Evolutionary conservation across 345 rosid species (phyloP), one percentile per base, ranked within the genome.

Genomic region (Salix brachista): DNA sequence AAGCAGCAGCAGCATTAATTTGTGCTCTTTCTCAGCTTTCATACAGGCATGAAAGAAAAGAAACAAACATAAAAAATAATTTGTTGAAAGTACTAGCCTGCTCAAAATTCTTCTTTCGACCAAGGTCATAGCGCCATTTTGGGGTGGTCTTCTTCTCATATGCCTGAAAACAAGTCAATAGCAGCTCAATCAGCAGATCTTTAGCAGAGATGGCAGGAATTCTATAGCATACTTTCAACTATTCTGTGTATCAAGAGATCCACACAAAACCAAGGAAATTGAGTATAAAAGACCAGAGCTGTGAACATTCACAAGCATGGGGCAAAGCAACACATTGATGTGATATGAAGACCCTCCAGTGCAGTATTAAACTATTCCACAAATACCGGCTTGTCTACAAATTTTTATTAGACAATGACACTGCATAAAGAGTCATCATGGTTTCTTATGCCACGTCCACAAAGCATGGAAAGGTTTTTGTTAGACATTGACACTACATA

Each of bases 61-160:
- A 52, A 48, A 75, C 8, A 72, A 69, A 16, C 9, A 36, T 67
- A 46, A 60, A 79, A 60, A 44, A 34, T 28, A 69, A 67, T 75
- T 28, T 18, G 52, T 44, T 67, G 14, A 70, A 68, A 44, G 26
- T 48, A 46, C 83, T 73, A 54, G 90, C 99, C 95, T 96, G 99
- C 79, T 92, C 98, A 77, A 96, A 92, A 76, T 96, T 96, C 81
- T 85, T 91, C 85, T 81, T 92, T 64, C 93, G 81, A 60, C 99
- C 98, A 41, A 96, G 93, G 80, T 96, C 99, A 76, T 92, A 96
- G 19, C 92, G 95, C 99, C 98, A 96, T 80, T 89, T 93, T 67
- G 90, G 89, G 70, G 91, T 85, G 76, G 88, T 89, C 82, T 91
- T 96, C 91, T 96, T 96, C 88, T 96, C 99, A 85, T 93, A 96